A percentile compares a stretch with the other conserved stretches of the same genome.
Conservation (phyloP, 1,284 basidiomycete species). For the Rhizoctonia solani region DNA sequence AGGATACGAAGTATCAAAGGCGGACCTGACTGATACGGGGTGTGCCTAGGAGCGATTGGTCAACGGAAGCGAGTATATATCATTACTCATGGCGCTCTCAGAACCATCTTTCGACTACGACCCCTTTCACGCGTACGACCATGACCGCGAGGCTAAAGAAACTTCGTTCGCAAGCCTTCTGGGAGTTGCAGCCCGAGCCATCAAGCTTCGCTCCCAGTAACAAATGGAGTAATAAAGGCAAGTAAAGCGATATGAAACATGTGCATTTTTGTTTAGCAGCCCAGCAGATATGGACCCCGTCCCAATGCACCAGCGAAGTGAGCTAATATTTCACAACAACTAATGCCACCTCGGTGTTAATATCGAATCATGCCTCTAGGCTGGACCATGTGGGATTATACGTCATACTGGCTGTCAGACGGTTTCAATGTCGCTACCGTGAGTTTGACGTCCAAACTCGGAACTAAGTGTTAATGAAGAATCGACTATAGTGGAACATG, state of each 20-base stretch:
- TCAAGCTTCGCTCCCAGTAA: constrained; percentile 57
- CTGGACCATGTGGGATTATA: constrained; percentile 34
- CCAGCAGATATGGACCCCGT: constrained; percentile 36
- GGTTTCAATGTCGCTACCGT: constrained; percentile 34
- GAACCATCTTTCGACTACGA: constrained; percentile 11
- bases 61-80: neutral
- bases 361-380: neutral
- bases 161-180: constrained; percentile 12
- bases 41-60: constrained; percentile 14
- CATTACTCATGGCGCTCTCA: neutral
- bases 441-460: neutral
- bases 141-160: constrained; percentile 19
- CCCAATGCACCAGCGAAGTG: constrained; percentile 19
- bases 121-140: neutral
- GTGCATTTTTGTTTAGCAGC: too few species aligned
- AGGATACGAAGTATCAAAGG: neutral
- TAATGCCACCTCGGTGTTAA: neutral
- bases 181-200: constrained; percentile 42
- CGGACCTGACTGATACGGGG: too few species aligned
- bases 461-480: neutral
- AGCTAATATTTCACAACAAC: neutral
- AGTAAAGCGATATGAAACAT: too few species aligned
- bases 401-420: constrained; percentile 34
- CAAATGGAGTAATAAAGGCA: constrained; percentile 62
- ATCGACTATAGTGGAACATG: constrained; percentile 16